Percentiles rank a stretch among this genome's conserved stretches.
These are phyloP conservation scores for Adansonia madagascariensis DNA, from an alignment of 441 rosid genomes.

Conservation along the genomic window DNA sequence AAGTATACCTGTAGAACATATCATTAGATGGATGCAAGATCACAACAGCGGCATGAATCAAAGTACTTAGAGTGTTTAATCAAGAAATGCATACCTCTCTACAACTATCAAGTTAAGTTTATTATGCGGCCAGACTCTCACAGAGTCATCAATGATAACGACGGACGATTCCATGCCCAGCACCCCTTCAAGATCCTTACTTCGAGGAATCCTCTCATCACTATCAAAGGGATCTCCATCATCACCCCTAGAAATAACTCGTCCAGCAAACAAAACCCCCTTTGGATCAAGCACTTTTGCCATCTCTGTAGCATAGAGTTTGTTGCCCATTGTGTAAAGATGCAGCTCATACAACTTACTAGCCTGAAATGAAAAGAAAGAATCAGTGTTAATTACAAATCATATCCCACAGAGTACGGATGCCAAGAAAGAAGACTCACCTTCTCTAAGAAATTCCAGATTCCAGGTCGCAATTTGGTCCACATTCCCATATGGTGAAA, in stretches of 20 bases:
- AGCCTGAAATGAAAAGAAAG: conserved; percentile 58
- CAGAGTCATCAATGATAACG: conserved; percentile 93
- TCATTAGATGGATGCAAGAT: conserved; percentile 11
- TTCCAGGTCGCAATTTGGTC: conserved; percentile 98
- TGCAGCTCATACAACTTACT: conserved; percentile 87
- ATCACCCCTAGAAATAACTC: conserved; percentile 96
- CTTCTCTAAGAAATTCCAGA: conserved; percentile 96
- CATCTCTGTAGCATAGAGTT: conserved; percentile 97
- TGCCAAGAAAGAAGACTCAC: conserved; percentile 38
- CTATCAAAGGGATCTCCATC: conserved; percentile 82
- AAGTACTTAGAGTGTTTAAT: conserved; percentile 16
- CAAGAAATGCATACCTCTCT: conserved; percentile 61
- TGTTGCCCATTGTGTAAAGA: conserved; percentile 99
- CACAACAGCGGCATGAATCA: background rate
- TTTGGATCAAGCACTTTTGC: conserved; percentile 95
- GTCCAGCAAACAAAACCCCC: conserved; percentile 84
- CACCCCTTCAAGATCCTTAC: conserved; percentile 98
- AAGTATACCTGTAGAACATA: conserved; percentile 70
- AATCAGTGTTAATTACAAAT: conserved; percentile 23
- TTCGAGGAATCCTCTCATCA: conserved; percentile 91
- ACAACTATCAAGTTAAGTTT: conserved; percentile 88
- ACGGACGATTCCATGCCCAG: conserved; percentile 97
- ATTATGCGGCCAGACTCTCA: conserved; percentile 97
- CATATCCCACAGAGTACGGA: background rate
- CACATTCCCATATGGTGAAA: conserved; percentile 98